A percentile compares a stretch with the other conserved stretches of the same genome.
Conservation (phyloP, 1,284 basidiomycete genomes). For the Gomphus sp. region DNA sequence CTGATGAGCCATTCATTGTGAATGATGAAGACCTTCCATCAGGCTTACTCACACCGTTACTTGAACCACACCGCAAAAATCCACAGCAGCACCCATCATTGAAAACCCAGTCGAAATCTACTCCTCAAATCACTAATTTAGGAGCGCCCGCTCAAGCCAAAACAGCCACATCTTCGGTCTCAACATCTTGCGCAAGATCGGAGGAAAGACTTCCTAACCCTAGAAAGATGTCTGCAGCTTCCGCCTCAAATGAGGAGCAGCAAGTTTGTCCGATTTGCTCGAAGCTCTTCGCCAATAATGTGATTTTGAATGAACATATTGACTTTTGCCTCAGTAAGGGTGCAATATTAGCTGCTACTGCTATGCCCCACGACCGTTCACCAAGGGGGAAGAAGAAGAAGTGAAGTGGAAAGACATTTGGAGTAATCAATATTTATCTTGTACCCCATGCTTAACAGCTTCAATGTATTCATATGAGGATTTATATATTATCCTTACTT, state of each 20-base stretch:
- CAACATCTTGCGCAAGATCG: not conserved
- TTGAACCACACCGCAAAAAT: not conserved
- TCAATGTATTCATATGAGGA: not conserved
- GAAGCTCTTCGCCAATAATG: constrained; percentile 50
- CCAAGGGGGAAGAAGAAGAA: not conserved
- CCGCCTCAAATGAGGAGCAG: constrained; percentile 15
- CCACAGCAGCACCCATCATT: not conserved
- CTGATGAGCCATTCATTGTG: constrained; percentile 10
- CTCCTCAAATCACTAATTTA: not conserved
- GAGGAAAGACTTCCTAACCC: not conserved
- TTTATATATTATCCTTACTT: constrained; percentile 23
- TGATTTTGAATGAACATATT: constrained; percentile 60
- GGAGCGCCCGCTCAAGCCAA: not conserved
- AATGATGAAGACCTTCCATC: constrained; percentile 12
- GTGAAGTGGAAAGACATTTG: not conserved
- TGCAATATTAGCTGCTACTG: constrained; percentile 60
- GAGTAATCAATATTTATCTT: not conserved
- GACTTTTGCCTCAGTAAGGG: constrained; percentile 70
- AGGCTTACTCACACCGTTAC: constrained; percentile 10
- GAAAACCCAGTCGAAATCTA: not conserved
- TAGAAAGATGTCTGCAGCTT: constrained; percentile 5
- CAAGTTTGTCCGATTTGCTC: constrained; percentile 58
- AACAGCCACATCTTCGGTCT: not conserved
- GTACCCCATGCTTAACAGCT: not conserved
- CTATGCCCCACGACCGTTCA: constrained; percentile 4